Base-by-base conservation (phyloP, 495 filamentous ascomycete species). In the Hypoxylon fragiforme region DNA sequence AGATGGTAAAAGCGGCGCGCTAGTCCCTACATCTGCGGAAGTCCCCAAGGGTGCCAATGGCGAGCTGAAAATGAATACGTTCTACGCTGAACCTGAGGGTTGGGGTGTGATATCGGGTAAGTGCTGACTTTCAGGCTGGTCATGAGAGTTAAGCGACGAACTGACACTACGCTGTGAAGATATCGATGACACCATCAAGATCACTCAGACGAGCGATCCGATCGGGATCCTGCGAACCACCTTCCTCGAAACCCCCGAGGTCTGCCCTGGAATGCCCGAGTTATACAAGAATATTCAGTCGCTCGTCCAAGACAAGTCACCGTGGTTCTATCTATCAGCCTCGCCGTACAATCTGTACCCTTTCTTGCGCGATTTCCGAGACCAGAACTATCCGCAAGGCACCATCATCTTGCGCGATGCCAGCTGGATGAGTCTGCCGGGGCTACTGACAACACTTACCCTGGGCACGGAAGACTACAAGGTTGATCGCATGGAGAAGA, bases 131-230 rank as follows among this genome's bases (percentile, higher is more conserved):
- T 2, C 7, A 32, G 1, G 21, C 11, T 28, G 26, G 21, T 30
- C 15, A 43, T 9, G 26, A 1, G 44, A 22, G 14, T 37, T 19
- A 30, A 38, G 16, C 19, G 22, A 43, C 51, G 42, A n/a, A 15
- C 54, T 68, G 37, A 57, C 44, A 37, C 14, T 2, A 12, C 32
- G 22, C 38, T n/a, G n/a, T n/a, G n/a, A n/a, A 84, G 92, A 97
- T 63, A 86, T 97, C 64, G 92, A 97, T 69, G 92, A 97, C 69
- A 94, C 92, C 2, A 95, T 97, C 76, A 97, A 97, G 72, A 76
- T 90, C 43, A 95, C 92, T 0, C 79, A 87, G 65, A 95, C 94
- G 2, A 82, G 82, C 32, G 83, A 87, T 37, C 81, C 88, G 1
- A 80, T 87, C 36, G 90, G 90, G 4, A 90, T 96, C 54, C 74